Conservation (phyloP, 805 yeast species). For the Saccharomycopsis sp. region DNA sequence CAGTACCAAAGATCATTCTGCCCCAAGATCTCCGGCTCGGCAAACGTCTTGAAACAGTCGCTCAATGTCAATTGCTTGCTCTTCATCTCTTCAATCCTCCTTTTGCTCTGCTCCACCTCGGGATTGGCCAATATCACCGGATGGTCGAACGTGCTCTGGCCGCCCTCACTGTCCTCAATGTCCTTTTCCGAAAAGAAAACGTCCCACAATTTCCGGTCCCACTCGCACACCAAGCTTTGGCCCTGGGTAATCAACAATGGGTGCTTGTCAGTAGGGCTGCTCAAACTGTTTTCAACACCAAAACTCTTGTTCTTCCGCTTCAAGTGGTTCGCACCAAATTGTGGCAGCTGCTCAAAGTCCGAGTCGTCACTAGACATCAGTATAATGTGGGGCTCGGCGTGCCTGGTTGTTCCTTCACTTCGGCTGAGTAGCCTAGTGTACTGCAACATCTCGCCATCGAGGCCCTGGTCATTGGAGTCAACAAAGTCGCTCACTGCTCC, state of each 20-base stretch:
- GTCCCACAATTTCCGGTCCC: conserved; percentile 43
- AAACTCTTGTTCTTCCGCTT: too few relatives aligned
- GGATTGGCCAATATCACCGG: conserved; percentile 43
- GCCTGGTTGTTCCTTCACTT: too few relatives aligned
- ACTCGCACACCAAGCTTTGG: conserved; percentile 53
- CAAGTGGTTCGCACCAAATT: too few relatives aligned
- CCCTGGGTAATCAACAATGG: conserved; percentile 26
- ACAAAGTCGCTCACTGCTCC: too few relatives aligned
- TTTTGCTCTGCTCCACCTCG: conserved; percentile 43
- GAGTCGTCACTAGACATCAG: too few relatives aligned
- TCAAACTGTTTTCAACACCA: too few relatives aligned
- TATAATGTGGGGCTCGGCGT: too few relatives aligned
- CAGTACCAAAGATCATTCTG: conserved; percentile 92
- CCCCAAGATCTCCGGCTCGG: conserved; percentile 76
- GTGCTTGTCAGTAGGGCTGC: conserved; percentile 11
- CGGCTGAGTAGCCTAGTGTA: too few relatives aligned
- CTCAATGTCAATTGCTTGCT: conserved; percentile 44
- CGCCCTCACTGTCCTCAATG: conserved; percentile 35
- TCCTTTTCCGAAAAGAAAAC: conserved; percentile 44
- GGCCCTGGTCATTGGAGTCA: too few relatives aligned
- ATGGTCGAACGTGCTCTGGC: conserved; percentile 46
- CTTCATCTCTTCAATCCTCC: conserved; percentile 24
- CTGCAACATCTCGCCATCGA: too few relatives aligned
- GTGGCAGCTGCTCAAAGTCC: too few relatives aligned
- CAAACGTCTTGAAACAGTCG: conserved; percentile 68